These are phyloP conservation scores for Sugiyamaella marilandica DNA, from an alignment of 805 yeast genomes.

Conservation along the genomic window DNA sequence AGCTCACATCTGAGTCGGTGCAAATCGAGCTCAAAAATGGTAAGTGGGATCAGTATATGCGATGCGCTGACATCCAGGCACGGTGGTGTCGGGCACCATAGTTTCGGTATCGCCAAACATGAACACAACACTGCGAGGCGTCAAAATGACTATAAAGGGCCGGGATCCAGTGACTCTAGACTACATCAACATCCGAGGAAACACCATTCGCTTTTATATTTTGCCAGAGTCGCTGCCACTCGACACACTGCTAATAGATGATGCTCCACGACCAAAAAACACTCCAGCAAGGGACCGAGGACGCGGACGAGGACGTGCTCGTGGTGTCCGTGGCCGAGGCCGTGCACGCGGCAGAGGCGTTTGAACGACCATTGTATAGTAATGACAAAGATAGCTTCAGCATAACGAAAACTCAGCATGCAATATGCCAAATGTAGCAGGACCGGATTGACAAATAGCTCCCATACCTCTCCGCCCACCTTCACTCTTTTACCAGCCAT, in stretches of 20 bases:
- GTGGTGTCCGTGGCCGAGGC: constrained; percentile 23
- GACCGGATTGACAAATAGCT: too few species aligned
- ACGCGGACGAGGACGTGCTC: constrained; percentile 21
- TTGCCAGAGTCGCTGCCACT: constrained; percentile 83
- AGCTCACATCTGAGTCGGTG: constrained; percentile 77
- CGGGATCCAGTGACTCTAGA: constrained; percentile 68
- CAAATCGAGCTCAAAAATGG: constrained; percentile 92
- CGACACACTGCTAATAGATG: constrained; percentile 41
- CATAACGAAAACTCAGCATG: background rate
- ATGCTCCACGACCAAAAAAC: constrained; percentile 36
- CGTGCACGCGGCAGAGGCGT: constrained; percentile 22
- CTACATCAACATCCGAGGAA: constrained; percentile 82
- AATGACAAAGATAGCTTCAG: background rate
- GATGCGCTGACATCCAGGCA: constrained; percentile 31
- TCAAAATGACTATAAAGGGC: constrained; percentile 67
- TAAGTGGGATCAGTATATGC: constrained; percentile 13
- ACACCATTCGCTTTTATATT: constrained; percentile 74
- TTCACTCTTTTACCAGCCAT: too few species aligned
- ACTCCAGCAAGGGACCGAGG: constrained; percentile 18
- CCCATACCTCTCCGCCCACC: too few species aligned
- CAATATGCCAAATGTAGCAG: too few species aligned
- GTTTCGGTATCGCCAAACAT: constrained; percentile 83
- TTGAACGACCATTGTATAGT: background rate
- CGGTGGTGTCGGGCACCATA: constrained; percentile 76
- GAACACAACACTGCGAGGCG: constrained; percentile 80